phyloP scores from a whole-genome alignment of 2,329 filamentous ascomycete genomes.

The Lasiodiplodia citricola region DNA sequence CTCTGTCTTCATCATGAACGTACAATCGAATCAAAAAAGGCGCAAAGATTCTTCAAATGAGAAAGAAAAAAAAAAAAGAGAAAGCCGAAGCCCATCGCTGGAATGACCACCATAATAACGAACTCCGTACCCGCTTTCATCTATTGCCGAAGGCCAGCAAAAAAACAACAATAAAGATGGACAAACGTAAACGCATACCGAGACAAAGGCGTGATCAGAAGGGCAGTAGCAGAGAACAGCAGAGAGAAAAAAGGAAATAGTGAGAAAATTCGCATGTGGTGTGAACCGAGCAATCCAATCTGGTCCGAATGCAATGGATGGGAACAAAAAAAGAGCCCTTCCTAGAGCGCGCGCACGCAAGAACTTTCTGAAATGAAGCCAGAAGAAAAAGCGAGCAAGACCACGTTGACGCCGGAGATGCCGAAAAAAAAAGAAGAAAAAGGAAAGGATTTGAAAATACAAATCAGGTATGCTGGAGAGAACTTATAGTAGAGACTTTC shows the following conservation, averaged over 20 bases:
- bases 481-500: background rate
- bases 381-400: background rate
- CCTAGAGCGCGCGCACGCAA: background rate
- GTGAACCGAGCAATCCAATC: constrained; percentile 2
- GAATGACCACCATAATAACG: background rate
- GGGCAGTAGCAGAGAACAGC: background rate
- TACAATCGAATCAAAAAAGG: background rate
- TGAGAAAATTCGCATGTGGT: background rate
- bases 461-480: background rate
- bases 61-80: background rate
- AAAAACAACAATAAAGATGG: background rate
- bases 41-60: too few species aligned
- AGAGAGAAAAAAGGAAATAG: background rate
- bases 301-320: background rate
- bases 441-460: background rate
- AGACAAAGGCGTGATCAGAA: constrained; percentile 1
- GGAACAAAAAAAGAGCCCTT: background rate
- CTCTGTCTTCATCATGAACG: background rate
- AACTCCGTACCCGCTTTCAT: constrained; percentile 17
- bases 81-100: background rate
- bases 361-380: background rate
- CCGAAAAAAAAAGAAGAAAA: constrained; percentile 1
- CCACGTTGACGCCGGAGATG: constrained; percentile 1
- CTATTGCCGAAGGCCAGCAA: background rate
- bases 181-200: constrained; percentile 6